phyloP scores from a whole-genome alignment of 495 filamentous ascomycete species.

The Xylaria flabelliformis region DNA sequence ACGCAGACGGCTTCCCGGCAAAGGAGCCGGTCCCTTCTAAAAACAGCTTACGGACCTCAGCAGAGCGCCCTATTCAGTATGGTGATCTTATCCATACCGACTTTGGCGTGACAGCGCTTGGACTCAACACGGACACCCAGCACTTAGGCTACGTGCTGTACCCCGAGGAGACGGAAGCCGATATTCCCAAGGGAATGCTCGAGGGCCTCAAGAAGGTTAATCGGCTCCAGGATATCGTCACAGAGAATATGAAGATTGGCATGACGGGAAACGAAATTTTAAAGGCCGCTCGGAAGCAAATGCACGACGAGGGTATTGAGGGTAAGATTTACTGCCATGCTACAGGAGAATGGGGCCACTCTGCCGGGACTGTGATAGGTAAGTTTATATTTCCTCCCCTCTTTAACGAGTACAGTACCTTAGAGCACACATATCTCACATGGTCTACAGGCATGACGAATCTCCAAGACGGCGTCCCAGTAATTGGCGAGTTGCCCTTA shows the following conservation, averaged over 20 bases:
- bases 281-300: conserved; percentile 41
- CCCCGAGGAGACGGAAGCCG: conserved; percentile 48
- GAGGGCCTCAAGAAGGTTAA: conserved; percentile 53
- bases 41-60: not conserved
- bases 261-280: conserved; percentile 51
- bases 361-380: conserved; percentile 54
- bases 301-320: conserved; percentile 49
- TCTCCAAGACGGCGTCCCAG: conserved; percentile 49
- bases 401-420: too few species aligned
- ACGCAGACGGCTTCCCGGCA: conserved; percentile 31
- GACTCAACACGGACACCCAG: conserved; percentile 58
- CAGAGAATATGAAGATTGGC: conserved; percentile 49
- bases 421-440: conserved; percentile 5
- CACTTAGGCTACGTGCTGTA: conserved; percentile 55
- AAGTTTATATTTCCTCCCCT: conserved; percentile 17
- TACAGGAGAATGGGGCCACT: conserved; percentile 59
- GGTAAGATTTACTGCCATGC: conserved; percentile 56
- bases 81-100: conserved; percentile 55
- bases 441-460: conserved; percentile 52
- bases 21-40: conserved; percentile 8
- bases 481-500: conserved; percentile 50
- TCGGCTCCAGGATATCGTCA: conserved; percentile 53
- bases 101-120: conserved; percentile 54
- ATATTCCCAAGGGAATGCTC: conserved; percentile 46
- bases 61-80: conserved; percentile 43